Conservation (phyloP, 177 flowering plant species). For the Telopea speciosissima region DNA sequence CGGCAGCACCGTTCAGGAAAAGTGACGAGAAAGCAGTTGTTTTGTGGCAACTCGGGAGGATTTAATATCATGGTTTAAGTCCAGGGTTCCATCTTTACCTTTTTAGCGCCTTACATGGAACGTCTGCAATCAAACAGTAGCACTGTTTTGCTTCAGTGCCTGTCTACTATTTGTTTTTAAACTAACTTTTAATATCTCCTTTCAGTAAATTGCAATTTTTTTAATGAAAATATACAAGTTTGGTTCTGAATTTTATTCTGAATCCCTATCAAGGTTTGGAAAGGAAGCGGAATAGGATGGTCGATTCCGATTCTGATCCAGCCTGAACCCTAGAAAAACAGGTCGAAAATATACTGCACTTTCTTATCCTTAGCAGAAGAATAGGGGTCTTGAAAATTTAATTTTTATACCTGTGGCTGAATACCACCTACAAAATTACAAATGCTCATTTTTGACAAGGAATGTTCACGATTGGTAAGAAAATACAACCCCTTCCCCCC, state of each 20-base stretch:
- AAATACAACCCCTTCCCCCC: neutral
- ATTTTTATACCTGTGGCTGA: neutral
- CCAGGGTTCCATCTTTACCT: constrained; percentile 23
- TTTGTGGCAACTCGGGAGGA: constrained; percentile 61
- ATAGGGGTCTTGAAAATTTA: neutral
- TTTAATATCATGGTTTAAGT: constrained; percentile 57
- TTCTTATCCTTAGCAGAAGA: too few species aligned
- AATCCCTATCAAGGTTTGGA: too few species aligned
- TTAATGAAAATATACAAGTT: too few species aligned
- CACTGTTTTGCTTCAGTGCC: neutral
- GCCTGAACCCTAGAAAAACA: too few species aligned
- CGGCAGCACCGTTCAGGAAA: constrained; percentile 57
- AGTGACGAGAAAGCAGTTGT: constrained; percentile 63
- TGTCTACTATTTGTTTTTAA: neutral
- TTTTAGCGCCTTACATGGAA: constrained; percentile 2
- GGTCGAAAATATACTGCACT: too few species aligned
- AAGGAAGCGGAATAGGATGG: too few species aligned
- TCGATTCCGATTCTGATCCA: too few species aligned
- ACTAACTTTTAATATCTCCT: neutral
- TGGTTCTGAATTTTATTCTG: too few species aligned
- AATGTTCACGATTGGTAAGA: neutral
- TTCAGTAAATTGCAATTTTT: neutral
- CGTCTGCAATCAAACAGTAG: neutral
- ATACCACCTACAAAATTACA: neutral
- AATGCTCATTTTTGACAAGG: neutral